Base-by-base conservation (phyloP, 306 rosid genomes). In the Lathyrus oleraceus region DNA sequence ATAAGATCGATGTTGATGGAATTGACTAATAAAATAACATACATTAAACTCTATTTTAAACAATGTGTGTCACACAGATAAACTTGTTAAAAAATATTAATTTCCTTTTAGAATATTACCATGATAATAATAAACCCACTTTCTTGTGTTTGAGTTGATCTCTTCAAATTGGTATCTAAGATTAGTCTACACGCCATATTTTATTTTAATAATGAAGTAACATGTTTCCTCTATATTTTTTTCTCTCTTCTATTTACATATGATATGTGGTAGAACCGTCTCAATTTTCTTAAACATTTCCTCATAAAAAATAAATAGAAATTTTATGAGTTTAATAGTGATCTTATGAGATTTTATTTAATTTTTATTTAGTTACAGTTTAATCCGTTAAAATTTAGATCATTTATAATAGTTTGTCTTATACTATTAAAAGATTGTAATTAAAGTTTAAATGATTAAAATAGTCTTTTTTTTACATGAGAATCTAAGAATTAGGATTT, bases 1-100 rank as follows among this genome's bases (percentile, higher is more conserved):
- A 81, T 81, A 78, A 78, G 88, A 35, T 35, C 39, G 39, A 84
- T 84, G 63, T 4, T 28, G 77, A 84, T 76, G 56, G 70, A 76
- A 63, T 81, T 75, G 82, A 84, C 83, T 75, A 63, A 19, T 64
- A 27, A 25, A 47, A 51, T 30, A 53, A 56, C 17, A 25, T 56
- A 13, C 23, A 73, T 9, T 23, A 56, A 42, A n/a, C 53, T 70
- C 56, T 40, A 10, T 25, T 27, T 63, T 54, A 61, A 57, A 49
- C 57, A 6, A 62, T 53, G 23, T 72, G 27, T 32, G 45, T 57
- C 28, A 27, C 45, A 44, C 2, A 45, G 57, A 58, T 70, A 56
- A 69, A 47, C 73, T 57, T 60, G 35, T 58, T 57, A 40, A 35
- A 48, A 42, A 71, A 56, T 71, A 80, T 65, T 19, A 19, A 70